These are phyloP conservation scores for Verticillium klebahnii DNA, from an alignment of 2,329 filamentous ascomycete species.

Conservation along the genomic window DNA sequence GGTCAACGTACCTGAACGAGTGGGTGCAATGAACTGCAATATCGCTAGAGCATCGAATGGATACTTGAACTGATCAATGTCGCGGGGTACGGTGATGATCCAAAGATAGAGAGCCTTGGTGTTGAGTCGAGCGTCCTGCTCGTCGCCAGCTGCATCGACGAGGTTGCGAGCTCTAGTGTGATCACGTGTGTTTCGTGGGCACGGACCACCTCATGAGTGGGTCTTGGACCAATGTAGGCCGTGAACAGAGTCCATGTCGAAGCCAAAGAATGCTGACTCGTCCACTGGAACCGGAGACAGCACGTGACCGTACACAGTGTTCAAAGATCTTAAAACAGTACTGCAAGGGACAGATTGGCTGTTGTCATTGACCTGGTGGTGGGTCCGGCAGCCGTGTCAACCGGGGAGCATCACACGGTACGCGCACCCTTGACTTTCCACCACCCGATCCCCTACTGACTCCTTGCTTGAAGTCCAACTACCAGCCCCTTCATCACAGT, in stretches of 20 bases:
- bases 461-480: no score
- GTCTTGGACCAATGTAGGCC: no score
- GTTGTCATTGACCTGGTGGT: not conserved
- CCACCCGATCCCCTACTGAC: no score
- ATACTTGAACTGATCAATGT: slow-evolving; percentile 34
- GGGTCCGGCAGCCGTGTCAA: not conserved
- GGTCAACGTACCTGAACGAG: slow-evolving; percentile 27
- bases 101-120: slow-evolving; percentile 12
- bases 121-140: slow-evolving; percentile 4
- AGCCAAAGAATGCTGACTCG: not conserved
- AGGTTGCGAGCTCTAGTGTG: slow-evolving; percentile 12
- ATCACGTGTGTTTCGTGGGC: slow-evolving; percentile 10
- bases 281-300: not conserved
- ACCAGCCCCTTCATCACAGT: no score
- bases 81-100: slow-evolving; percentile 25
- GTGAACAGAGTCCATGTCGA: no score
- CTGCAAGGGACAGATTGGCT: not conserved
- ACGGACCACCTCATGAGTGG: not conserved
- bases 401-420: not conserved
- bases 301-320: not conserved
- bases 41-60: slow-evolving; percentile 30
- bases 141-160: slow-evolving; percentile 6
- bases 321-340: no score
- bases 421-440: no score
- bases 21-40: slow-evolving; percentile 24